Evolutionary conservation across 176 grass and related monocot species (phyloP), one percentile per base, ranked within the genome.

Genomic region (Thinopyrum elongatum): DNA sequence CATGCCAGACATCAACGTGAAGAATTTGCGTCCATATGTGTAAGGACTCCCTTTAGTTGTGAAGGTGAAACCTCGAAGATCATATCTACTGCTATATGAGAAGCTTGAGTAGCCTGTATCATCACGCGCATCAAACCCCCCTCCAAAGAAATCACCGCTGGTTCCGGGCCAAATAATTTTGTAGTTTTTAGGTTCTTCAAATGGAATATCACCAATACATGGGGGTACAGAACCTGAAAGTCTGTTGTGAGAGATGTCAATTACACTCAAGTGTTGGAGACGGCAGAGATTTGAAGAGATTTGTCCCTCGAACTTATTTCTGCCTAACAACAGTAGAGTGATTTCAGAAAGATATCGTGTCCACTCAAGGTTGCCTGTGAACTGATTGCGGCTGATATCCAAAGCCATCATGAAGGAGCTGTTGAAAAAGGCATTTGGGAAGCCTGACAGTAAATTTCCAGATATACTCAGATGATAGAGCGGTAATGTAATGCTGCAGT

Each of bases 211-310:
- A 26, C 42, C 67, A 46, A 92, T 51, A 51, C 90, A 91, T 16
- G 29, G 16, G 29, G 70, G 90, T 64, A 91, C 16, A 27, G 63
- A 31, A 42, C 82, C 78, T 0, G 14, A 61, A 5, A 91, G 33
- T 34, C 42, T 86, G 19, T 86, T 90, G 2, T 86, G 27, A 0
- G 85, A 87, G 0, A 87, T 14, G 29, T 87, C 85, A 31, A 91
- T 44, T 65, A 91, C 74, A 7, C 5, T 67, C 3, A 87, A 47
- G 34, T 79, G 2, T 10, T 25, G 39, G 4, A 91, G 62, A 28
- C 57, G 34, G n/a, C 84, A 87, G 1, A 90, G 8, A 11, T 77
- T 19, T 44, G 26, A 1, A 21, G 80, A 44, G 23, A 90, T 80
- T 1, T 3, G 3, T 21, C 84, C 84, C 70, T 26, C 23, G 35